Percentiles rank a stretch among this genome's conserved stretches.
These are phyloP conservation scores for Lycium barbarum DNA, from an alignment of 257 asterid genomes.

Conservation along the genomic window DNA sequence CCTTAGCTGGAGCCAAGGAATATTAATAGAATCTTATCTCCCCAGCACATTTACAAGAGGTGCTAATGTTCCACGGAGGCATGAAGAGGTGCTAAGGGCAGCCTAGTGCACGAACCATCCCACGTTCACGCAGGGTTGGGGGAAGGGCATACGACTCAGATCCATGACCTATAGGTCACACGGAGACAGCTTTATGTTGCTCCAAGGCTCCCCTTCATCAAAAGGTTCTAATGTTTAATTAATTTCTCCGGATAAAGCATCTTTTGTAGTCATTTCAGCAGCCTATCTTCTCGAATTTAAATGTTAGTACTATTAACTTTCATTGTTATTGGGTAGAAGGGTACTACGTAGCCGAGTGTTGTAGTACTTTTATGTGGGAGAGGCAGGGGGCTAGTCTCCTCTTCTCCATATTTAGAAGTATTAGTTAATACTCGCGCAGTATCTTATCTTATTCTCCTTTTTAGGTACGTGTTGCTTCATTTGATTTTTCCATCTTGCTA, in stretches of 20 bases:
- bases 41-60: neutral
- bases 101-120: neutral
- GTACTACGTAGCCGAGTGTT: too few species aligned
- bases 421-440: too few species aligned
- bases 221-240: slow-evolving; percentile 16
- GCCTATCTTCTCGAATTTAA: neutral
- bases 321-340: neutral
- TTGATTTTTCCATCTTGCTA: too few species aligned
- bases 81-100: neutral
- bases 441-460: too few species aligned
- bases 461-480: too few species aligned
- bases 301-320: neutral
- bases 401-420: too few species aligned
- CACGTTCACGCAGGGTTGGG: neutral
- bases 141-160: neutral
- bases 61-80: too few species aligned
- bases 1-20: neutral
- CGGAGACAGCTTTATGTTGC: neutral
- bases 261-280: neutral
- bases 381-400: too few species aligned
- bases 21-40: neutral
- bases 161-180: neutral
- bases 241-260: slow-evolving; percentile 2
- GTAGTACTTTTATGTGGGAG: too few species aligned
- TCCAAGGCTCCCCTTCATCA: neutral